Conservation (phyloP, 1,139 yeast species). For the Geotrichum klebahnii region DNA sequence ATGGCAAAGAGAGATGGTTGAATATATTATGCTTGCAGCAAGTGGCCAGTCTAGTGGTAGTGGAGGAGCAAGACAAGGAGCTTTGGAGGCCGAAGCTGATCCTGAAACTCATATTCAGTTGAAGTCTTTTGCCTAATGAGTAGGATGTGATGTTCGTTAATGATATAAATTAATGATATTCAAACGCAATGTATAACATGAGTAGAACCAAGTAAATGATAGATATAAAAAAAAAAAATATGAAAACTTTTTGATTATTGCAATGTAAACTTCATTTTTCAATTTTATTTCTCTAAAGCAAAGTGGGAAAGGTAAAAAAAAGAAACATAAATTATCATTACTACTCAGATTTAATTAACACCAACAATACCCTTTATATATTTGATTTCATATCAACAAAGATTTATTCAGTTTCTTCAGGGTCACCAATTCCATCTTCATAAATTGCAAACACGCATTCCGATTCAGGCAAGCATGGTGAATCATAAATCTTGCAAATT, state of each 20-base stretch:
- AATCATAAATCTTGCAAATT: conserved; percentile 88
- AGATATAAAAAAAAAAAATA: no score
- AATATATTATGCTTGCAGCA: conserved; percentile 26
- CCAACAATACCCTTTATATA: no score
- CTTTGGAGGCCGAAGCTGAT: conserved; percentile 20
- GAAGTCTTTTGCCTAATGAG: conserved; percentile 28
- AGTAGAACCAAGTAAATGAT: no score
- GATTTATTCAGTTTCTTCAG: conserved; percentile 62
- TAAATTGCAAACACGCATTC: conserved; percentile 94
- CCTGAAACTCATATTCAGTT: conserved; percentile 34
- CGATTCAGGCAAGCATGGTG: conserved; percentile 92
- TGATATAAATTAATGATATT: no score
- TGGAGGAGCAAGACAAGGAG: conserved; percentile 22
- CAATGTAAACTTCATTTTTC: no score
- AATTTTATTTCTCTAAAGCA: no score
- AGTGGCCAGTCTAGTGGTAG: background rate
- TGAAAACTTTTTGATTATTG: no score
- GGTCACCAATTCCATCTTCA: conserved; percentile 96
- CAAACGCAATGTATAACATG: no score
- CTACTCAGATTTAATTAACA: no score
- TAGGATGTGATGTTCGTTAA: background rate
- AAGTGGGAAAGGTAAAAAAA: background rate
- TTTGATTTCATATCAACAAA: no score
- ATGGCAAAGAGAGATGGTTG: conserved; percentile 30
- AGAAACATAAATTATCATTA: background rate